Base-by-base conservation (phyloP, 2,329 filamentous ascomycete genomes). In the Epicoccum nigrum region DNA sequence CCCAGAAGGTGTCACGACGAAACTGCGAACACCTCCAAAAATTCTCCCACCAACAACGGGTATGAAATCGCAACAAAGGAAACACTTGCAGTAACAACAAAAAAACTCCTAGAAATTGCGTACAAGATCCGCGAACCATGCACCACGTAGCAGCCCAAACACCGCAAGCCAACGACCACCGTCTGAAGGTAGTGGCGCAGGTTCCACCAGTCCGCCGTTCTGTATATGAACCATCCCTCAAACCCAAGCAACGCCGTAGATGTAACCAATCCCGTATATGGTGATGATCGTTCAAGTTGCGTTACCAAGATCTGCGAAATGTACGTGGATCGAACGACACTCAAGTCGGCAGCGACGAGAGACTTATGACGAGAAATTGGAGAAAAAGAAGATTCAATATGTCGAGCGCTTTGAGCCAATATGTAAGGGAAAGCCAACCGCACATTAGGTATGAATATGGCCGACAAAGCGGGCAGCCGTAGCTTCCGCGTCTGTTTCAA, bases 241-340 rank as follows among this genome's bases (percentile, higher is more conserved):
- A 61, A 27, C 31, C 49, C 33, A 61, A 59, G 62, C 62, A 71
- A 72, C 69, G 69, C 69, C 70, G 51, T 62, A 55, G 58, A 61
- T 56, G 58, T 56, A 63, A 59, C 56, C 67, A 62, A 53, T 56
- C 64, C 66, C 58, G 28, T 52, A 43, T 60, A 56, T 64, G 57
- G 61, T 65, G 59, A 63, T 70, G 59, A 63, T 70, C 69, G 63
- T 73, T 68, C 65, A 66, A 67, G 63, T 59, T 70, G 68, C 70
- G 68, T 73, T 68, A 70, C 60, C 57, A 60, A 62, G 57, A 59
- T 50, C 54, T 55, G 56, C 58, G 53, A 59, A 54, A 37, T 45
- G 45, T 43, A 49, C 40, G 45, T 52, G 45, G 54, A 48, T 48
- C 54, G 58, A 59, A 62, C 57, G 30, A 38, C 21, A 54, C 55